Conservation (phyloP, 2,329 filamentous ascomycete genomes). For the Ophiostoma triangulosporum region DNA sequence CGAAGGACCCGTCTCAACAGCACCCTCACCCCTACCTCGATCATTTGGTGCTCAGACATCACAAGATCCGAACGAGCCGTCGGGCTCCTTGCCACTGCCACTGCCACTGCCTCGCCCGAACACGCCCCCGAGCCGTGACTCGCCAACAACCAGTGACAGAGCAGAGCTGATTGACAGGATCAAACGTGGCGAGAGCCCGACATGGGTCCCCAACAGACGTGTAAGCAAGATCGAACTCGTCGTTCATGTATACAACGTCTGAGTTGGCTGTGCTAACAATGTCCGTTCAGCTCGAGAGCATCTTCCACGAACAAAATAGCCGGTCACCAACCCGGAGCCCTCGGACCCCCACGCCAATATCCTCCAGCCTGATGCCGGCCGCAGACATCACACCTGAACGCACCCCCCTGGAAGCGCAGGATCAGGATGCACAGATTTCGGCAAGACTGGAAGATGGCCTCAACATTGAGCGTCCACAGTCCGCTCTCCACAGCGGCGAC, state of each 20-base stretch:
- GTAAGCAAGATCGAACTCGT: constrained; percentile 26
- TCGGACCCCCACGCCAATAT: constrained; percentile 22
- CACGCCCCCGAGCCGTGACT: neutral
- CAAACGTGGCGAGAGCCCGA: constrained; percentile 64
- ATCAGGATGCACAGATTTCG: constrained; percentile 23
- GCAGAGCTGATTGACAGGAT: constrained; percentile 71
- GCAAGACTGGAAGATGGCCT: constrained; percentile 38
- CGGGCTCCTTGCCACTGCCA: neutral
- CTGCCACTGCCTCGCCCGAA: neutral
- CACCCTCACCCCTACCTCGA: constrained; percentile 16
- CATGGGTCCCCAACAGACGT: constrained; percentile 52
- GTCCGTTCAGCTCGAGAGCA: constrained; percentile 25
- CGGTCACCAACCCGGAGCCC: constrained; percentile 24
- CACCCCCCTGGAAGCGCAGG: constrained; percentile 18
- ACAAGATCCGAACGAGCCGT: neutral
- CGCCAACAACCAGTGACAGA: constrained; percentile 36
- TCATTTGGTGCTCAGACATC: neutral
- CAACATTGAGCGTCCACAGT: constrained; percentile 70
- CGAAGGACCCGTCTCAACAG: constrained; percentile 40
- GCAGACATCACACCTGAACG: constrained; percentile 35
- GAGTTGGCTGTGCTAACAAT: neutral
- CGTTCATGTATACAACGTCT: neutral
- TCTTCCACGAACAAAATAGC: constrained; percentile 21
- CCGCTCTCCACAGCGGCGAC: constrained; percentile 55
- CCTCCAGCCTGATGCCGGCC: constrained; percentile 27